phyloP scores from a whole-genome alignment of 306 rosid genomes.

The Cicer arietinum region DNA sequence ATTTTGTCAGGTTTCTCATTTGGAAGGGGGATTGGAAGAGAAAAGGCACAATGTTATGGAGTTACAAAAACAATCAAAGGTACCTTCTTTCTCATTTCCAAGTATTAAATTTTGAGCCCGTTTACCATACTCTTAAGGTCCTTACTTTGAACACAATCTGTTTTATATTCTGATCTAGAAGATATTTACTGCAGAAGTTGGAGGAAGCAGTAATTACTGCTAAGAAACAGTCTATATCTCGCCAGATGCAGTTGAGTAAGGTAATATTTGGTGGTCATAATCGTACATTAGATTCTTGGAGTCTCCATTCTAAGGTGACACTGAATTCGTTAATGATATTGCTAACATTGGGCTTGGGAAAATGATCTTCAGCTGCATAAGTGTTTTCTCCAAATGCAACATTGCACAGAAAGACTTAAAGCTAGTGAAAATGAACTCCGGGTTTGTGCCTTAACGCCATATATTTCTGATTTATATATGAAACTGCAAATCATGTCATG shows the following conservation, averaged over 20 bases:
- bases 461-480: slow-evolving; percentile 23
- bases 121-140: slow-evolving; percentile 11
- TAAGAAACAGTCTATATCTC: slow-evolving; percentile 73
- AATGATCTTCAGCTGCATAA: slow-evolving; percentile 72
- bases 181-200: slow-evolving; percentile 66
- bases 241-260: slow-evolving; percentile 71
- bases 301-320: not conserved
- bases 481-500: slow-evolving; percentile 34
- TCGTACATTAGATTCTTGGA: slow-evolving; percentile 23
- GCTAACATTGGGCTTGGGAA: slow-evolving; percentile 40
- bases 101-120: slow-evolving; percentile 30
- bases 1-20: slow-evolving; percentile 62
- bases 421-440: slow-evolving; percentile 79
- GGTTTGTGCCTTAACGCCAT: slow-evolving; percentile 56
- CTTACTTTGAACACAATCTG: slow-evolving; percentile 8
- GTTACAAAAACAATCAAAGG: slow-evolving; percentile 79
- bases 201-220: slow-evolving; percentile 84
- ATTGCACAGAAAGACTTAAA: slow-evolving; percentile 65
- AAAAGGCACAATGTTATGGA: slow-evolving; percentile 52
- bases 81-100: slow-evolving; percentile 29
- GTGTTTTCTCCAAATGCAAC: slow-evolving; percentile 66
- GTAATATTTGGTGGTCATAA: slow-evolving; percentile 48
- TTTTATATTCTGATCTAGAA: slow-evolving; percentile 43
- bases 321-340: slow-evolving; percentile 38
- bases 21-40: slow-evolving; percentile 61